phyloP scores from a whole-genome alignment of 176 grass and related monocot genomes.

The Triticum monococcum region DNA sequence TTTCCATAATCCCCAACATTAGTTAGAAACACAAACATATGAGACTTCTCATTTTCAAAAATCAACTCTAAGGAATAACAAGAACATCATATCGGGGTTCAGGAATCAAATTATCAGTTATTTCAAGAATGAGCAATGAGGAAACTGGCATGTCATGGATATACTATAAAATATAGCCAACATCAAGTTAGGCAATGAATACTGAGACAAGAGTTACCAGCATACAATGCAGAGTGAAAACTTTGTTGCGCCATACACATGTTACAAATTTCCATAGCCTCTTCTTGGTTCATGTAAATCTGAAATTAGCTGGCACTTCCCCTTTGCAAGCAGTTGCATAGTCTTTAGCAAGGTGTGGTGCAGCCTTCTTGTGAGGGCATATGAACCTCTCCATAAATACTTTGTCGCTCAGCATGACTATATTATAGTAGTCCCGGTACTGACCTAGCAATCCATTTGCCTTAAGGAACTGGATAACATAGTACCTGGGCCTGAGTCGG shows the following conservation, averaged over 20 bases:
- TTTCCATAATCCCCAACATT: not conserved
- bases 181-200: not conserved
- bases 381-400: conserved; percentile 36
- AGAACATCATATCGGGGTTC: not conserved
- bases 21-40: not conserved
- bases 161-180: not conserved
- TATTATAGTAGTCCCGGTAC: not conserved
- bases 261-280: not conserved
- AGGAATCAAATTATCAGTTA: not conserved
- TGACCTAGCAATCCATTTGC: not conserved
- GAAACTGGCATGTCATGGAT: not conserved
- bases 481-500: not conserved
- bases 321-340: conserved; percentile 1
- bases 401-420: conserved; percentile 2
- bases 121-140: not conserved
- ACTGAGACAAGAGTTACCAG: not conserved
- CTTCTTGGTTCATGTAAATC: not conserved
- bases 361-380: conserved; percentile 10
- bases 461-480: not conserved
- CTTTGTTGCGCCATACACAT: not conserved
- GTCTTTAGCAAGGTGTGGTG: conserved; percentile 8
- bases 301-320: conserved; percentile 7
- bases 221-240: not conserved
- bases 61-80: not conserved
- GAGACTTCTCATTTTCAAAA: not conserved